These are phyloP conservation scores for Teratosphaeria nubilosa DNA, from an alignment of 2,329 filamentous ascomycete genomes.

Conservation along the genomic window DNA sequence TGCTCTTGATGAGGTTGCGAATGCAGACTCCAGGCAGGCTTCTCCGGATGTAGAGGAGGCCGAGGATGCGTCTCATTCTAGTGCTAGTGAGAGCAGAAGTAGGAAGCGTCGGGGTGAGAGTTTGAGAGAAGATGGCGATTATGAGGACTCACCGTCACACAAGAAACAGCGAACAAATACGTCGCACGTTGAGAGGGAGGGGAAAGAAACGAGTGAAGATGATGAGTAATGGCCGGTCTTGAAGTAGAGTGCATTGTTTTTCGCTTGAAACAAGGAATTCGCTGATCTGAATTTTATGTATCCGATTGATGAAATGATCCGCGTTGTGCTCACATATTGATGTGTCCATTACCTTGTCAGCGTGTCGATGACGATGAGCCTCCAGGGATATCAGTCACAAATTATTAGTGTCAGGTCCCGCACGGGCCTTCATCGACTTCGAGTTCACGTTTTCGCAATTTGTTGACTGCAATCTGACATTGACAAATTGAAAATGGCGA, in stretches of 20 bases:
- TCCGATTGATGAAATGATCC: no score
- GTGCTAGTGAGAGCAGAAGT: neutral
- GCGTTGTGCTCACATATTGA: neutral
- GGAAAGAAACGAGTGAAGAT: neutral
- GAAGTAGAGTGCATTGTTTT: no score
- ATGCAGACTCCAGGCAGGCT: neutral
- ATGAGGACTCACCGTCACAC: neutral
- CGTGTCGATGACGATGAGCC: no score
- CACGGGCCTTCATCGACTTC: neutral
- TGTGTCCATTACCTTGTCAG: neutral
- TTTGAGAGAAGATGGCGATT: neutral
- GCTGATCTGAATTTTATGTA: no score
- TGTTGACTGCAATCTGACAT: neutral
- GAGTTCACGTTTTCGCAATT: neutral
- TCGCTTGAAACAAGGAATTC: no score
- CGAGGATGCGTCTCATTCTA: neutral
- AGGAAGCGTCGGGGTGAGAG: neutral
- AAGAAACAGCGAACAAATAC: neutral
- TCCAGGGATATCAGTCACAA: no score
- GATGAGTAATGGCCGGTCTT: no score
- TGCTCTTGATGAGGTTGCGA: neutral
- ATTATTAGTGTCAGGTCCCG: neutral
- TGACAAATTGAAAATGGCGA: slow-evolving; percentile 12
- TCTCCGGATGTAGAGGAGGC: neutral
- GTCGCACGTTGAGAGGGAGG: neutral